Percentiles rank a stretch among this genome's conserved stretches.
These are phyloP conservation scores for Tremella fuciformis DNA, from an alignment of 768 basidiomycete species.

Conservation along the genomic window DNA sequence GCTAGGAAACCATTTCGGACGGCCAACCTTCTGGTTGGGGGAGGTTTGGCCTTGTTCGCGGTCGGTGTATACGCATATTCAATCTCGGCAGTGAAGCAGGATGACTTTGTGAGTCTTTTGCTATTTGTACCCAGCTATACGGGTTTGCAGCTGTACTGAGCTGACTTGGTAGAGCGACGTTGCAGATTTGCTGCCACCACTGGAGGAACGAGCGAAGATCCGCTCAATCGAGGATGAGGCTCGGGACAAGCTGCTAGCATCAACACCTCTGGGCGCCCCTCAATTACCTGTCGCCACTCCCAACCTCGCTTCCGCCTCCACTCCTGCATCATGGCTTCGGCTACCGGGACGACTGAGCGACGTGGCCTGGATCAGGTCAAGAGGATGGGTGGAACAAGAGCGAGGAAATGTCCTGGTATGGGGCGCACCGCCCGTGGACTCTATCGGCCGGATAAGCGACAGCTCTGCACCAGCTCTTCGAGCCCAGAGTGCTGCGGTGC, in stretches of 20 bases:
- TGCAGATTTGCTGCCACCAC: slow-evolving; percentile 51
- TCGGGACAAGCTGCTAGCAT: slow-evolving; percentile 20
- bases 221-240: slow-evolving; percentile 53
- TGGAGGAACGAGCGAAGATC: slow-evolving; percentile 46
- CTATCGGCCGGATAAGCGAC: slow-evolving; percentile 28
- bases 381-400: slow-evolving; percentile 34
- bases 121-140: no score
- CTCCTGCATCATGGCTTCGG: not conserved
- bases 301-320: not conserved
- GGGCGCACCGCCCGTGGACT: slow-evolving; percentile 44
- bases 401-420: slow-evolving; percentile 45
- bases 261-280: slow-evolving; percentile 7
- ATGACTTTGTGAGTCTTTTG: slow-evolving; percentile 63
- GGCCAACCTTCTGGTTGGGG: slow-evolving; percentile 75
- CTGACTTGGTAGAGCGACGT: slow-evolving; percentile 30
- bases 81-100: slow-evolving; percentile 89
- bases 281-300: not conserved
- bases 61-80: slow-evolving; percentile 86
- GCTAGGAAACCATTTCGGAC: slow-evolving; percentile 80
- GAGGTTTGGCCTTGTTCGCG: slow-evolving; percentile 68
- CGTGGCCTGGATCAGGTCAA: slow-evolving; percentile 27
- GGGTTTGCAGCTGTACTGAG: no score
- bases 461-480: not conserved
- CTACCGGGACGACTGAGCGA: slow-evolving; percentile 29
- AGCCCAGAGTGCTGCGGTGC: not conserved